A percentile compares a stretch with the other conserved stretches of the same genome.
Evolutionary conservation across 768 basidiomycete species (phyloP).

Genomic region (Hirschioporus abietinus): DNA sequence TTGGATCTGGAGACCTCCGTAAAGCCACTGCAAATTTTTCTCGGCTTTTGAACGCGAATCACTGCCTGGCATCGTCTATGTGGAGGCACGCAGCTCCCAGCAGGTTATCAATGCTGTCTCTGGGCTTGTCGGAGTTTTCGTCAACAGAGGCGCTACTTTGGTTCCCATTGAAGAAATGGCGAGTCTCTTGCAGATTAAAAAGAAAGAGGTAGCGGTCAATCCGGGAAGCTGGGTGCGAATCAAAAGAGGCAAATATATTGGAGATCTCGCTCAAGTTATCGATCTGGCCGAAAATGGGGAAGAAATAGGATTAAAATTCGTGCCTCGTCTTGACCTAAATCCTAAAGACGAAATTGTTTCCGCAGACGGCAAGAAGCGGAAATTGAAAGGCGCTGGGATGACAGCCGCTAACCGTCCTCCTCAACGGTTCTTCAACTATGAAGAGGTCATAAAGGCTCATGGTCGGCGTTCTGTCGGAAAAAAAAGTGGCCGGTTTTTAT

Average conservation of each 20-base stretch:
- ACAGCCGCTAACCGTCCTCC: constrained; percentile 67
- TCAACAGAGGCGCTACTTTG: constrained; percentile 71
- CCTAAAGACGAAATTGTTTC: constrained; percentile 70
- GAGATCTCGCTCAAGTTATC: constrained; percentile 93
- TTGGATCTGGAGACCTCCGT: constrained; percentile 77
- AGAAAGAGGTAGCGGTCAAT: constrained; percentile 79
- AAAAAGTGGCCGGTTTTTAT: constrained; percentile 72
- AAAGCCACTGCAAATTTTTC: constrained; percentile 76
- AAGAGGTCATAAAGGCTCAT: constrained; percentile 85
- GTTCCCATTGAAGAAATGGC: constrained; percentile 99
- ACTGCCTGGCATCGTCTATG: constrained; percentile 91
- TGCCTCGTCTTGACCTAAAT: constrained; percentile 96
- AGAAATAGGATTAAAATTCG: constrained; percentile 86
- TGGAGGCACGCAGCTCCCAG: constrained; percentile 86
- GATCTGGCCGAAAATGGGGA: constrained; percentile 93
- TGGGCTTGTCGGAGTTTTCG: constrained; percentile 91
- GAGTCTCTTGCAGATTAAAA: constrained; percentile 90
- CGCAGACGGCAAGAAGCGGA: constrained; percentile 70
- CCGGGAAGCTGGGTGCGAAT: constrained; percentile 95
- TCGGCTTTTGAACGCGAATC: constrained; percentile 97
- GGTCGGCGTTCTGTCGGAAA: constrained; percentile 72
- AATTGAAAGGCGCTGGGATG: constrained; percentile 48
- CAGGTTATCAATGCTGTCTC: constrained; percentile 81
- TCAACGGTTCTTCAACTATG: constrained; percentile 88
- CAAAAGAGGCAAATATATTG: constrained; percentile 87